Evolutionary conservation across 1,284 basidiomycete genomes (phyloP), one percentile per base, ranked within the genome.

Genomic region (Ganoderma meredithae): DNA sequence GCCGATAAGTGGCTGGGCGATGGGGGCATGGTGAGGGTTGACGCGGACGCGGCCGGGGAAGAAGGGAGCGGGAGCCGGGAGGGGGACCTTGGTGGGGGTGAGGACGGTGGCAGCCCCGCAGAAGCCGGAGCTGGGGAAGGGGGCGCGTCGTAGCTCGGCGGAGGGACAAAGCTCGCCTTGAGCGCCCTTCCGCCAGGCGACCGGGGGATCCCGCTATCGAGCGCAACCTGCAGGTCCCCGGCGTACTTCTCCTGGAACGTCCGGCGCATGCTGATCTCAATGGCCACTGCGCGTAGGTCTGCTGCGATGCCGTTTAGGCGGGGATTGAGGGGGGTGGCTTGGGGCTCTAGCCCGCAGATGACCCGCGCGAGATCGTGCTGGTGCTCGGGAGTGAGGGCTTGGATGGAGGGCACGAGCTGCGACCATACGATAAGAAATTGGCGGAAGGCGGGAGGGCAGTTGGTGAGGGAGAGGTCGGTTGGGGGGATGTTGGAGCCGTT

Each of bases 321-420:
- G 2, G 79, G 76, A 63, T 85, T 78, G 43, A 76, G 19, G 0
- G 85, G 83, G 4, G 78, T 67, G 3, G 78, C 68, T 65, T 90
- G 63, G 0, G 89, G 79, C 0, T 81, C 84, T 41, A 94, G 85
- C 22, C 84, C 83, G 74, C 94, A 95, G 43, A 95, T 92, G 64
- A 91, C 80, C 6, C 93, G 87, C 0, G 93, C 92, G 43, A 95
- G 89, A 76, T 95, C 94, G 72, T 94, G 92, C 67, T 94, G 89
- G 61, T 87, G 79, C 70, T 92, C 88, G 4, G 88, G 88, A 0
- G 79, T 62, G 13, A 95, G 84, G 1, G 71, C 71, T 71, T 94
- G 92, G 68, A 95, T 93, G 13, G 76, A 75, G 0, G 89, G 84
- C 0, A 95, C 94, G 1, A 83, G 79, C 19, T 83, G 80, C 0